phyloP scores from a whole-genome alignment of 257 asterid species.

The Handroanthus guayacan region DNA sequence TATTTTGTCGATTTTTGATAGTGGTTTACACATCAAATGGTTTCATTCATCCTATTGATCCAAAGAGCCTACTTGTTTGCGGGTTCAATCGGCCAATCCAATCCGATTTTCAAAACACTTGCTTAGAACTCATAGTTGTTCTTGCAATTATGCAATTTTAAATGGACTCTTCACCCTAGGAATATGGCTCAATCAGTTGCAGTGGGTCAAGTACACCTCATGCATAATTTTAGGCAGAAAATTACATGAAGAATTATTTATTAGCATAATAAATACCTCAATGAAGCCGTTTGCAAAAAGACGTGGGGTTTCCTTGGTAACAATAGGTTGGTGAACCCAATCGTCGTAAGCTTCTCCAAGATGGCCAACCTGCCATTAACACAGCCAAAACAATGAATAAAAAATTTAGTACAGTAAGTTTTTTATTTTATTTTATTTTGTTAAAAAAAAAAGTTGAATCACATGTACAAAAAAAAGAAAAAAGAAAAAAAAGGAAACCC shows the following conservation, averaged over 20 bases:
- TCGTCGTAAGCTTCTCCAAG: conserved; percentile 83
- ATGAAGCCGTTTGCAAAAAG: conserved; percentile 51
- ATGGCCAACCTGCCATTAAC: conserved; percentile 69
- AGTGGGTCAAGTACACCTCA: background rate
- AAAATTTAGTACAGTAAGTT: too few relatives aligned
- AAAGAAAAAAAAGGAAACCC: too few relatives aligned
- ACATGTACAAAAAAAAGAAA: too few relatives aligned
- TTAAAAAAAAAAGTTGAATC: background rate
- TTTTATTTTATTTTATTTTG: background rate
- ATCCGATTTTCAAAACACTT: background rate
- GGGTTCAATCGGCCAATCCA: background rate
- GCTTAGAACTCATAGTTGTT: background rate
- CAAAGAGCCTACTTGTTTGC: too few relatives aligned
- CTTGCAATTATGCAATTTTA: background rate
- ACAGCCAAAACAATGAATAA: background rate
- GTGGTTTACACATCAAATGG: too few relatives aligned
- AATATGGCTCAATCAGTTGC: background rate
- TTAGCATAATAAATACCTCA: conserved; percentile 52
- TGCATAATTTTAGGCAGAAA: background rate
- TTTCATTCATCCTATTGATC: too few relatives aligned
- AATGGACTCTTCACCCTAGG: background rate
- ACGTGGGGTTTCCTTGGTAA: conserved; percentile 68
- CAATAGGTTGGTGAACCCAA: conserved; percentile 80
- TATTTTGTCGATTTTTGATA: too few relatives aligned
- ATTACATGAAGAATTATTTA: background rate